These are phyloP conservation scores for Volvariella volvacea DNA, from an alignment of 1,284 basidiomycete species.

Conservation along the genomic window DNA sequence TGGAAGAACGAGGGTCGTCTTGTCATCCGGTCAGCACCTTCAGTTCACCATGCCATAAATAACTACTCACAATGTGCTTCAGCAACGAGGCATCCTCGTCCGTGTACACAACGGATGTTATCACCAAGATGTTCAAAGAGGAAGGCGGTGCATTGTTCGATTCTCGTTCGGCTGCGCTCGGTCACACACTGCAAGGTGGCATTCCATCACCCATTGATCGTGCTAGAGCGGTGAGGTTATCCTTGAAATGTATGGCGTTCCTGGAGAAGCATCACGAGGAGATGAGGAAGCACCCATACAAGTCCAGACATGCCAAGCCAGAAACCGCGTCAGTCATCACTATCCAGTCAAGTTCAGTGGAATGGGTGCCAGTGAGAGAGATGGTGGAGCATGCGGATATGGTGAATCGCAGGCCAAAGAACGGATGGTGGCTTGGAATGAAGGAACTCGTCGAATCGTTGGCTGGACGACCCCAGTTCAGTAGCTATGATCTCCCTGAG, in stretches of 20 bases:
- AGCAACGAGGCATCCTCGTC: conserved; percentile 85
- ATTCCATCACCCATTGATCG: conserved; percentile 94
- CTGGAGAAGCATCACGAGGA: conserved; percentile 74
- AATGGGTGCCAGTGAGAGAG: conserved; percentile 80
- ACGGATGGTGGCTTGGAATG: conserved; percentile 75
- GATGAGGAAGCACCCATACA: conserved; percentile 37
- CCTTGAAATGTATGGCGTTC: conserved; percentile 92
- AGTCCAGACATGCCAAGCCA: conserved; percentile 42
- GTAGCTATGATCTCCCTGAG: conserved; percentile 21
- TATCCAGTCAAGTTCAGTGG: conserved; percentile 74
- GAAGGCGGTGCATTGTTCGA: conserved; percentile 93
- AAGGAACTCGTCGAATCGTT: conserved; percentile 71
- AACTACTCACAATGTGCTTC: conserved; percentile 2
- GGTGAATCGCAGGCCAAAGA: conserved; percentile 79
- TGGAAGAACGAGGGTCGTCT: conserved; percentile 91
- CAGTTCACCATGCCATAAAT: conserved; percentile 1
- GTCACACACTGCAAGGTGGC: conserved; percentile 95
- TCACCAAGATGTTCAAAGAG: conserved; percentile 93
- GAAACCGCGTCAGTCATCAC: conserved; percentile 89
- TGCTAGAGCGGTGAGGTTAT: conserved; percentile 83
- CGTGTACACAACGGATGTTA: conserved; percentile 88
- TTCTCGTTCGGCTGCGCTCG: conserved; percentile 87
- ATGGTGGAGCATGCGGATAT: conserved; percentile 88
- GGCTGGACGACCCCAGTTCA: conserved; percentile 53
- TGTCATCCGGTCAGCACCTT: conserved; percentile 63